Evolutionary conservation across 2,329 filamentous ascomycete genomes (phyloP), one percentile per base, ranked within the genome.

Genomic region (Seiridium cupressi): DNA sequence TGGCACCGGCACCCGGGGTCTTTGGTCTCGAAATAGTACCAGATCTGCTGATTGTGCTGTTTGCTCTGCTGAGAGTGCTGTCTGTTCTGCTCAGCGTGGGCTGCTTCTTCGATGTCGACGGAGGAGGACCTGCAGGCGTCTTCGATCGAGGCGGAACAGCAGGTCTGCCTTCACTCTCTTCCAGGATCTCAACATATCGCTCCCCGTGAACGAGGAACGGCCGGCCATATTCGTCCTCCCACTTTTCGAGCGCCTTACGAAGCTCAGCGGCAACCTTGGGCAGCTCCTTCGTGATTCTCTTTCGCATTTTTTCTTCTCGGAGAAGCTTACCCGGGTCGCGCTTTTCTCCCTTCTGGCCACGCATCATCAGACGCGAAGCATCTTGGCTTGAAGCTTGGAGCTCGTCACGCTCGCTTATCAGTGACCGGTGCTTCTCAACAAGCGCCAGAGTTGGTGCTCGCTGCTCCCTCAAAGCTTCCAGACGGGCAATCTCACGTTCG

Each of bases 301-400:
- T 99, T 62, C 95, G 88, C 92, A 97, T 96, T 84, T 98, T 99
- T 78, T 99, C 95, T 72, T 99, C 95, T 36, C 95, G 86, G 57
- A 99, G 81, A 13, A 99, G 83, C 77, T 97, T 95, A 55, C 93
- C 94, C 3, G 95, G 95, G 71, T 99, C 95, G 64, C 96, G 91
- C 75, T 89, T 92, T 78, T 98, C 94, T 58, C 94, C 94, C 78
- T 96, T 97, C 66, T 92, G 89, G 2, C 93, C 93, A 62, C 94
- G 92, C 68, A 88, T 86, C 89, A 98, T 93, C 36, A 99, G 81
- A 49, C 95, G 89, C 5, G 94, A 97, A 11, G 95, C 93, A 74
- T 99, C 96, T 72, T 97, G 93, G 68, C 92, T 96, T 2, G 94
- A 97, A 48, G 90, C 85, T n/a, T 88, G 86, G 9, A 99, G 84